Percentiles rank a stretch among this genome's conserved stretches.
phyloP scores from a whole-genome alignment of 1,284 basidiomycete genomes.

The Cryptococcus jaspeensis region DNA sequence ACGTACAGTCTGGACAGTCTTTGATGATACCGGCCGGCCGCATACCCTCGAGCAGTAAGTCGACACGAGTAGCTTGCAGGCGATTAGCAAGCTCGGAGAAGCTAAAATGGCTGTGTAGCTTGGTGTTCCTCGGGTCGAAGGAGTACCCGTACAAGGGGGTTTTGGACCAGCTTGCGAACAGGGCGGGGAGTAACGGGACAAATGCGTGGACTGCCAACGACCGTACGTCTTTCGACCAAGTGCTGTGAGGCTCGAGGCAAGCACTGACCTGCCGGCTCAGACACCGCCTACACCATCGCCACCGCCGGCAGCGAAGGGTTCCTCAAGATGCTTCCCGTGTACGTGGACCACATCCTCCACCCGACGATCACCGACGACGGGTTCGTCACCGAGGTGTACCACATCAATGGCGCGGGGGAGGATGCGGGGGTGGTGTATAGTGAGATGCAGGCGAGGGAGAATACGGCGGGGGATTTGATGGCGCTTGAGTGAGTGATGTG shows the following conservation, averaged over 20 bases:
- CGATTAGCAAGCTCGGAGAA: no score
- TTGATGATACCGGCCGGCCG: conserved; percentile 88
- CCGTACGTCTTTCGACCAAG: conserved; percentile 41
- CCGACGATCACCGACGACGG: conserved; percentile 90
- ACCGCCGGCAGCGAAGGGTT: conserved; percentile 97
- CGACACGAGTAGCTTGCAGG: not conserved
- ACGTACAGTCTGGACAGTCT: conserved; percentile 58
- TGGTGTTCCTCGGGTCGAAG: conserved; percentile 92
- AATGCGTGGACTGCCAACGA: conserved; percentile 62
- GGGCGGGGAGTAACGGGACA: conserved; percentile 91
- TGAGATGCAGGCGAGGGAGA: conserved; percentile 98
- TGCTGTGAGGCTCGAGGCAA: not conserved
- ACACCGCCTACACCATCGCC: conserved; percentile 94
- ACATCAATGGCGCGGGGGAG: conserved; percentile 85
- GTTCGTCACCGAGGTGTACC: conserved; percentile 92
- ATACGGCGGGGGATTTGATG: conserved; percentile 88
- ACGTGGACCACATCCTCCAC: conserved; percentile 95
- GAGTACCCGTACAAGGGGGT: conserved; percentile 97
- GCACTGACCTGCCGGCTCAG: conserved; percentile 56
- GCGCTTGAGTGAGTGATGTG: conserved; percentile 62
- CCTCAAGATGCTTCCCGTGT: conserved; percentile 89
- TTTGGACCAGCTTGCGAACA: conserved; percentile 94
- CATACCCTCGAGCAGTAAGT: conserved; percentile 81
- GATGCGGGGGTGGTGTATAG: conserved; percentile 96
- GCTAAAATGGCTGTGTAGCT: conserved; percentile 51